Evolutionary conservation across 2,329 filamentous ascomycete genomes (phyloP).

Genomic region (Dryadomyces sulphureus): DNA sequence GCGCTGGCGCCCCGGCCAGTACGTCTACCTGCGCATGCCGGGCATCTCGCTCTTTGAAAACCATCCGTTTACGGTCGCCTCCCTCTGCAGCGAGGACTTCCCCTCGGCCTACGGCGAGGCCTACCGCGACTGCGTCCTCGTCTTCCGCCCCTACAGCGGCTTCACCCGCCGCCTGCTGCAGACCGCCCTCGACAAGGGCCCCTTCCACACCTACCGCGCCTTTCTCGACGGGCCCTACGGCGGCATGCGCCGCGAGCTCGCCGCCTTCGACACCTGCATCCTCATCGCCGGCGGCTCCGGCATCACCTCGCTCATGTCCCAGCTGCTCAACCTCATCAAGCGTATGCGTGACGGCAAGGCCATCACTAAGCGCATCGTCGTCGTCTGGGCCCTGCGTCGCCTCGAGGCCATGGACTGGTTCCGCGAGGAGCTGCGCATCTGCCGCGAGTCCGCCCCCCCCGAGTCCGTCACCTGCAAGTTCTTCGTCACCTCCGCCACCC

Average conservation of each 20-base stretch:
- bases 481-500: conserved; percentile 71
- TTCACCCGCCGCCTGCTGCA: conserved; percentile 80
- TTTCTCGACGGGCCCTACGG: conserved; percentile 93
- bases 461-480: conserved; percentile 88
- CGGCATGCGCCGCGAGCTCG: conserved; percentile 78
- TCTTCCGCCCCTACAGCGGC: conserved; percentile 82
- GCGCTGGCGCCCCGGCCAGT: conserved; percentile 86
- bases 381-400: conserved; percentile 86
- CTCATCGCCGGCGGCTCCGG: conserved; percentile 89
- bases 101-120: conserved; percentile 80
- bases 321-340: conserved; percentile 87
- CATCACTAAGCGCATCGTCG: conserved; percentile 76
- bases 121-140: conserved; percentile 76
- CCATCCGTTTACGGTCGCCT: conserved; percentile 90
- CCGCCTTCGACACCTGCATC: conserved; percentile 86
- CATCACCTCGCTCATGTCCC: conserved; percentile 84
- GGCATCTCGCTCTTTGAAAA: conserved; percentile 83
- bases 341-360: conserved; percentile 91
- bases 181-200: conserved; percentile 69
- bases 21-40: conserved; percentile 88
- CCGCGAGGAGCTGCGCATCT: conserved; percentile 84
- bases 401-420: conserved; percentile 97
- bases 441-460: conserved; percentile 74
- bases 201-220: conserved; percentile 81
- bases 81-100: conserved; percentile 83